A percentile compares a stretch with the other conserved stretches of the same genome.
Conservation (phyloP, 2,329 filamentous ascomycete species). For the Xylaria sp. region DNA sequence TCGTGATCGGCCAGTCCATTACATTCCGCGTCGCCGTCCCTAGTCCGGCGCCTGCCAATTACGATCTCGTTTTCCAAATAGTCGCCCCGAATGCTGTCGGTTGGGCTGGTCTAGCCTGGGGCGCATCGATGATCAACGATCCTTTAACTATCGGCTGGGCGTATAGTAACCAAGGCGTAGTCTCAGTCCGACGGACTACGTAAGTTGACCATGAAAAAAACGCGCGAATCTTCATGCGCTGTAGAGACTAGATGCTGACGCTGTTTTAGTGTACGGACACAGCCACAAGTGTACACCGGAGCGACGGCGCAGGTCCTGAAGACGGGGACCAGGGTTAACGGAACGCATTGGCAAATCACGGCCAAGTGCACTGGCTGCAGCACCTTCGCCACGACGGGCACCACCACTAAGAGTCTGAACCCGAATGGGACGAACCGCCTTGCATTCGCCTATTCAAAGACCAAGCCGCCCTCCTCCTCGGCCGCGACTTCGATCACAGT, state of each 20-base stretch:
- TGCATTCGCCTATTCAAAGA: constrained; percentile 54
- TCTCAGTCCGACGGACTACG: constrained; percentile 59
- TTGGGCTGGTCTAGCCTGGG: constrained; percentile 62
- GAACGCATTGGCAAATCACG: constrained; percentile 56
- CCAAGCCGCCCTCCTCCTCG: constrained; percentile 42
- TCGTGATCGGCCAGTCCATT: constrained; percentile 46
- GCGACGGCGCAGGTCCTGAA: constrained; percentile 51
- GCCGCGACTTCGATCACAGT: constrained; percentile 44
- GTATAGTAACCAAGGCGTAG: constrained; percentile 55
- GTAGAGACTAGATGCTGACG: background rate
- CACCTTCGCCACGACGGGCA: constrained; percentile 48
- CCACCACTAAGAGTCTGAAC: constrained; percentile 68
- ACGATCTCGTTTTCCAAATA: constrained; percentile 58
- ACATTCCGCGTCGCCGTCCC: constrained; percentile 54
- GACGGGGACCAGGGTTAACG: constrained; percentile 54
- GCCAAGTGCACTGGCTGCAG: constrained; percentile 53
- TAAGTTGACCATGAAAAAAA: constrained; percentile 46
- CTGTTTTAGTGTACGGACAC: constrained; percentile 50
- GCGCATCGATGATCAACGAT: constrained; percentile 61
- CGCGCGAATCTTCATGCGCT: background rate
- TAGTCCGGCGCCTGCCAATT: constrained; percentile 45
- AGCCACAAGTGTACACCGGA: constrained; percentile 48
- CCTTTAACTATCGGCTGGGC: constrained; percentile 59
- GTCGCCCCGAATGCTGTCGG: constrained; percentile 56
- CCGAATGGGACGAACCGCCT: constrained; percentile 94